A percentile compares a stretch with the other conserved stretches of the same genome.
These are phyloP conservation scores for Artemisia annua DNA, from an alignment of 129 eudicot species.

Conservation along the genomic window DNA sequence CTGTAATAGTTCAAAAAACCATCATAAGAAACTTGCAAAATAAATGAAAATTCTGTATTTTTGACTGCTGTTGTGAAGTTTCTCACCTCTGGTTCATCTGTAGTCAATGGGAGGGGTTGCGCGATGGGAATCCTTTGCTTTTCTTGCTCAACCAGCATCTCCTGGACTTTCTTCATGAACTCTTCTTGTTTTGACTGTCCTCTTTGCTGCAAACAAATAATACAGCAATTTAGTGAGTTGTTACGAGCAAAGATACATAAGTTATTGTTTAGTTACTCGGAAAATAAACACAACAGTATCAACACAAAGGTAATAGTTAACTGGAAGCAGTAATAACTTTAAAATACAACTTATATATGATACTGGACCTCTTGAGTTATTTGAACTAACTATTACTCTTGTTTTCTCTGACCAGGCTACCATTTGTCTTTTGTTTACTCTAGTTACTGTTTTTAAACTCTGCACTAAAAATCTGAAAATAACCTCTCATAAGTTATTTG, in stretches of 20 bases:
- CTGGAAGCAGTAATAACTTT: background rate
- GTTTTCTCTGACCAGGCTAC: background rate
- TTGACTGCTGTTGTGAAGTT: background rate
- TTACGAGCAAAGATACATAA: constrained; percentile 18
- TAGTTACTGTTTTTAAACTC: background rate
- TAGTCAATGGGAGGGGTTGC: constrained; percentile 92
- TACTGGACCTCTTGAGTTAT: background rate
- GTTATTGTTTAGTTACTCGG: background rate
- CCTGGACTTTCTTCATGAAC: constrained; percentile 70
- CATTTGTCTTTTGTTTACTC: background rate
- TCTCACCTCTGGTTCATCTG: constrained; percentile 94
- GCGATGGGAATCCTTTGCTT: constrained; percentile 83
- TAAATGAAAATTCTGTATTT: background rate
- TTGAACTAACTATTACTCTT: background rate
- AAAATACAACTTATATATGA: background rate
- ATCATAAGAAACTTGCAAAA: constrained; percentile 11
- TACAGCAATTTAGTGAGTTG: constrained; percentile 9
- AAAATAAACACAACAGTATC: background rate
- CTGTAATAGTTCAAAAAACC: constrained; percentile 41
- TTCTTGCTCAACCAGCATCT: constrained; percentile 73
- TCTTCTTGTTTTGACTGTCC: constrained; percentile 90
- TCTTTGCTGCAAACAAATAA: constrained; percentile 61
- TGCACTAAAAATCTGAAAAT: background rate
- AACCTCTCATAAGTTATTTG: background rate
- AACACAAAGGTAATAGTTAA: background rate